Percentiles rank a stretch among this genome's conserved stretches.
phyloP scores from a whole-genome alignment of 2,329 filamentous ascomycete species.

The Metarhizium humberi region DNA sequence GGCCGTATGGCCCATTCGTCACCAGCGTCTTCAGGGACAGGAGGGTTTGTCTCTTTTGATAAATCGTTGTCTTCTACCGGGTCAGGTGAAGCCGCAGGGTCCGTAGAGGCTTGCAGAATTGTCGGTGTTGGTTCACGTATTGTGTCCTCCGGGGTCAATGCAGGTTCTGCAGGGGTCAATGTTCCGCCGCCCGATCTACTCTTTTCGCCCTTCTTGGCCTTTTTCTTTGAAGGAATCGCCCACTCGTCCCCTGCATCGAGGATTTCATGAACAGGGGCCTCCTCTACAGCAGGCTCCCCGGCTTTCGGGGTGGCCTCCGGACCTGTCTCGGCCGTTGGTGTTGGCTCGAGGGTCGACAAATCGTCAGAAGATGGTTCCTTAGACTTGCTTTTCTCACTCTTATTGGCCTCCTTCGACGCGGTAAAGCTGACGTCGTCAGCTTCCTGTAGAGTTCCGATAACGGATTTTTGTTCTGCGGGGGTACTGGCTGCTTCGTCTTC shows the following conservation, averaged over 20 bases:
- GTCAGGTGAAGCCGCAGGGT: neutral
- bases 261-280: neutral
- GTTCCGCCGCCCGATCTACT: constrained; percentile 5
- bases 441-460: neutral
- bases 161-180: neutral
- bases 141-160: neutral
- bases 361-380: neutral
- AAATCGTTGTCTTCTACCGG: neutral
- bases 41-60: neutral
- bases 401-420: constrained; percentile 32
- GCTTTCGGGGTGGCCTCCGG: neutral
- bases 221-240: constrained; percentile 16
- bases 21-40: neutral
- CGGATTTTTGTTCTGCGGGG: neutral
- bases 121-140: neutral
- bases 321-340: neutral
- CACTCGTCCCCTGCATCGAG: constrained; percentile 7
- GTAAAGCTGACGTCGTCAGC: constrained; percentile 18
- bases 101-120: neutral
- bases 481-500: constrained; percentile 1
- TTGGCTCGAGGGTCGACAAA: neutral
- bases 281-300: neutral
- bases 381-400: constrained; percentile 20
- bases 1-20: constrained; percentile 2
- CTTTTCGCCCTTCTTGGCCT: constrained; percentile 14